Conservation (phyloP, 495 filamentous ascomycete species). For the Pseudevernia furfuracea region DNA sequence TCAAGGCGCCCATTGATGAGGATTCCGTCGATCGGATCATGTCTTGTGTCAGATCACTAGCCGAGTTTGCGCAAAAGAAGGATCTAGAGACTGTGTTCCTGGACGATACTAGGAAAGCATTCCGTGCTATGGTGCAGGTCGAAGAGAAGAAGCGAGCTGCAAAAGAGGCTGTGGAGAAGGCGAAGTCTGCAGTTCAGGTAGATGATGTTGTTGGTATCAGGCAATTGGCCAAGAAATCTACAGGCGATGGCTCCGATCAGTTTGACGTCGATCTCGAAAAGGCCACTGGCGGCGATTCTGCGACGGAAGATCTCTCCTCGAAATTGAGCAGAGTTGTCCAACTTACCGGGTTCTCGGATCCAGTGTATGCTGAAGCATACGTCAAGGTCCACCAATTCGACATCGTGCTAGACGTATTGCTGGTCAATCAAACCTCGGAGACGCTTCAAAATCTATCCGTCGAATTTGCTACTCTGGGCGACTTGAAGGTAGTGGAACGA, state of each 20-base stretch:
- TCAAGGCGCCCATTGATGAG: slow-evolving; percentile 94
- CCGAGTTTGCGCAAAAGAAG: slow-evolving; percentile 83
- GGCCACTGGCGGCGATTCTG: slow-evolving; percentile 83
- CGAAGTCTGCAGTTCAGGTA: slow-evolving; percentile 88
- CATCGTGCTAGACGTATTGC: slow-evolving; percentile 91
- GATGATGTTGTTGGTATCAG: slow-evolving; percentile 91
- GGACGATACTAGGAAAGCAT: slow-evolving; percentile 92
- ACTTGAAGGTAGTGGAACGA: slow-evolving; percentile 95
- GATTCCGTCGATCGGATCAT: slow-evolving; percentile 96
- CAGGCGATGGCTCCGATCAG: slow-evolving; percentile 74
- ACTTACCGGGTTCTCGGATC: slow-evolving; percentile 95
- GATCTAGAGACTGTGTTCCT: slow-evolving; percentile 88
- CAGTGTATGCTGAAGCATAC: slow-evolving; percentile 96
- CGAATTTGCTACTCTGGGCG: slow-evolving; percentile 95
- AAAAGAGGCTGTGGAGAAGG: slow-evolving; percentile 83
- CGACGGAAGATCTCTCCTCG: slow-evolving; percentile 76
- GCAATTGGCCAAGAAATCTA: slow-evolving; percentile 86
- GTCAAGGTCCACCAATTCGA: slow-evolving; percentile 99
- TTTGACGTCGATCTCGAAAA: slow-evolving; percentile 86
- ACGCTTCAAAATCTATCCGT: slow-evolving; percentile 96
- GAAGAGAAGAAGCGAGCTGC: slow-evolving; percentile 95
- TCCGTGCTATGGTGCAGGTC: slow-evolving; percentile 95
- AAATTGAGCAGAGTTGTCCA: slow-evolving; percentile 96
- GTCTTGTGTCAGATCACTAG: slow-evolving; percentile 87
- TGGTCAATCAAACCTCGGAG: slow-evolving; percentile 96